Base-by-base conservation (phyloP, 2,329 filamentous ascomycete genomes). In the Kalmusia sp. region DNA sequence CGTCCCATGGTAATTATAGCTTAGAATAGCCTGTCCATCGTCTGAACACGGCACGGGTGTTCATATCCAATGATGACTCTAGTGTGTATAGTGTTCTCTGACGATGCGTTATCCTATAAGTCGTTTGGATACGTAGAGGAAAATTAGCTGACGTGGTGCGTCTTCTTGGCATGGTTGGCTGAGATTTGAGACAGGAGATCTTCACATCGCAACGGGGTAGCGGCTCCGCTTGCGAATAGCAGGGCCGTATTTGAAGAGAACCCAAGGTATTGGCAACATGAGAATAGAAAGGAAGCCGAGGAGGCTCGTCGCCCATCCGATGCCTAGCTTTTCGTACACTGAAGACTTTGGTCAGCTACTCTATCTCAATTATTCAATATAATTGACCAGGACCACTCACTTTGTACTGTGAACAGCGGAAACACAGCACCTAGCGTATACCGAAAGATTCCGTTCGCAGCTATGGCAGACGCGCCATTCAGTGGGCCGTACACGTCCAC, bases 291-390 rank as follows among this genome's bases (percentile, higher is more conserved):
- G 40, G 48, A 76, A 75, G 8, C 70, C 76, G 19, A 78, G 64
- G 24, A 78, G 58, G 8, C 67, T 72, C 1, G 72, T 73, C 2
- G 75, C 75, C 75, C 75, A 78, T 7, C 70, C 69, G 14, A 69
- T 68, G 0, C 72, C 72, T 3, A 77, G 61, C 3, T 53, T 56
- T 19, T 65, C 37, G 44, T 72, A 74, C 70, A 74, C 67, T 68
- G 21, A 4, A 24, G 12, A 27, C 3, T 4, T 30, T 21, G 31
- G 30, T 46, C 21, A 46, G 43, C 21, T 22, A 34, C 27, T 17
- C 5, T 3, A 24, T 9, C 21, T 24, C 28, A 12, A 41, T 8
- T 1, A 2, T 15, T 14, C 14, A 24, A 30, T 31, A 30, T 34
- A 15, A 14, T 31, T 2, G 19, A 30, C 1, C 3, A 5, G 15